Base-by-base conservation (phyloP, 371 early-diverging fungal genomes). In the Globomyces sp. region DNA sequence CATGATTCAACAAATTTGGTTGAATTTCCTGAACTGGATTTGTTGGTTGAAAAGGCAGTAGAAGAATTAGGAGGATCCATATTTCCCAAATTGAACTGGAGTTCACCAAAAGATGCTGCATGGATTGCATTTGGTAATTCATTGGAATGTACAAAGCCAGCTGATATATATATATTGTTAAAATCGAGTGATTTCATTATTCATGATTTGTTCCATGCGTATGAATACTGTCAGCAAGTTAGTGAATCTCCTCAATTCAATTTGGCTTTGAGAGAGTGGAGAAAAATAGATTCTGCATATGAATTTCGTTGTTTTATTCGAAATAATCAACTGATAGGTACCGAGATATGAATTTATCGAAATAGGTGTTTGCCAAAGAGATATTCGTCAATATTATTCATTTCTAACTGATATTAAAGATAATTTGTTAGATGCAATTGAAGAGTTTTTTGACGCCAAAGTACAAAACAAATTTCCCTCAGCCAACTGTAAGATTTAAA, bases 41-140 rank as follows among this genome's bases (percentile, higher is more conserved):
- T 84, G 4, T 73, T 77, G 34, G 86, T 90, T 71, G 89, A 90
- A 1, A 70, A 76, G n/a, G 80, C 85, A 1, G 87, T 97, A 13
- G 80, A 77, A 2, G 79, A 83, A 39, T 83, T 90, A 39, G 94
- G 89, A 42, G 94, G 93, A 2, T 85, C 81, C 37, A 92, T 92
- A 11, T 92, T 98, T 70, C 94, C 96, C 10, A 94, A 95, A 57
- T 83, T 96, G 64, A 92, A 90, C 71, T 98, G 98, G 98, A 90
- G 90, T 52, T 87, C 93, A 2, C 98, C 98, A 1, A 87, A 89
- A 85, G 98, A 97, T 73, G 96, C 98, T 1, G 81, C 86, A 2
- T 96, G 96, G 95, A 93, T 95, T 48, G 72, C 92, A 5, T 76
- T 89, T 3, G 88, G 86, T 34, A 86, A 89, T 24, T 86, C 91